A percentile compares a stretch with the other conserved stretches of the same genome.
Evolutionary conservation across 306 rosid genomes (phyloP).

Genomic region (Malus sylvestris): DNA sequence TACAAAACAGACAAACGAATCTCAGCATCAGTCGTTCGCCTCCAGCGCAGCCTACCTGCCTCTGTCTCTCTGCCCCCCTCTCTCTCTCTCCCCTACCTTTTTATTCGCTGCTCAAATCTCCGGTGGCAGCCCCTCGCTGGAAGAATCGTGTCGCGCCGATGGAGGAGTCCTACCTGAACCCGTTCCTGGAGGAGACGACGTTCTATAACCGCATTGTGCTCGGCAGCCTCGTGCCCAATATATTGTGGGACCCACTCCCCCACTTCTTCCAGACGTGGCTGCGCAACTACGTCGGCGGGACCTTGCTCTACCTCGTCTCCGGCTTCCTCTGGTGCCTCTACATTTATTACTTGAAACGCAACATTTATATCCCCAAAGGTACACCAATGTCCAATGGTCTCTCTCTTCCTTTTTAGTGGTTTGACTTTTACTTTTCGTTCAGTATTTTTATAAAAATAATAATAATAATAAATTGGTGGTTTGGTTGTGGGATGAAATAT

Average conservation of each 20-base stretch:
- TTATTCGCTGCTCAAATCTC: not conserved
- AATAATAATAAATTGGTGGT: too few relatives aligned
- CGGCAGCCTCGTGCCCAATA: slow-evolving; percentile 35
- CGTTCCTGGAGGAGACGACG: slow-evolving; percentile 55
- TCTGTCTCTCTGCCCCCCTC: not conserved
- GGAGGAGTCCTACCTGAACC: slow-evolving; percentile 11
- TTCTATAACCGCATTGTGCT: slow-evolving; percentile 70
- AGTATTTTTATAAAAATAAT: not conserved
- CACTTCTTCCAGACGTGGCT: slow-evolving; percentile 75
- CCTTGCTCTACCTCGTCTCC: slow-evolving; percentile 50
- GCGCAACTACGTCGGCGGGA: slow-evolving; percentile 74
- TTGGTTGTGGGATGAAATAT: not conserved
- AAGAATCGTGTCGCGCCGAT: not conserved
- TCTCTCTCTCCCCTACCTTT: not conserved
- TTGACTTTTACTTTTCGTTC: not conserved
- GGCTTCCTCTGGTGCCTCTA: slow-evolving; percentile 73
- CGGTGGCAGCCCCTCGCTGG: not conserved
- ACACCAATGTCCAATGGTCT: not conserved
- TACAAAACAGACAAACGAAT: not conserved
- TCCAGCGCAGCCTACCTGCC: not conserved
- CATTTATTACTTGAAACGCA: slow-evolving; percentile 66
- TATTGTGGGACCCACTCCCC: slow-evolving; percentile 53
- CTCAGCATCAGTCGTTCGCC: not conserved
- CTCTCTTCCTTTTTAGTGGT: not conserved
- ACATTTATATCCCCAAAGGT: slow-evolving; percentile 74